phyloP scores from a whole-genome alignment of 495 filamentous ascomycete species.

The Penicillium goetzii region DNA sequence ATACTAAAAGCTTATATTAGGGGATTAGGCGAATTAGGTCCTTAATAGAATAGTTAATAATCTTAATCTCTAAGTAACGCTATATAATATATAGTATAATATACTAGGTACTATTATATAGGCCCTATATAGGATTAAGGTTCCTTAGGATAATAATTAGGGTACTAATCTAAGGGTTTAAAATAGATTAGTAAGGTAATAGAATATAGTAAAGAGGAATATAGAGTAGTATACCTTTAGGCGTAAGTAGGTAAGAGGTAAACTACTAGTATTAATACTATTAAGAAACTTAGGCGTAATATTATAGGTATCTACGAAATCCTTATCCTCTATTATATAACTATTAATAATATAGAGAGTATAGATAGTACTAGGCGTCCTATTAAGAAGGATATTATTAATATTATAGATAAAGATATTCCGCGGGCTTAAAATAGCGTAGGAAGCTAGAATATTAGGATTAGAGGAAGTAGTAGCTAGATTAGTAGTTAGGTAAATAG shows the following conservation, averaged over 20 bases:
- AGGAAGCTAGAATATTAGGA: not conserved
- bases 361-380: not conserved
- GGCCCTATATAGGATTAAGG: not conserved
- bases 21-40: not conserved
- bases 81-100: not conserved
- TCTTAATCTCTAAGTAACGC: not conserved
- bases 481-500: not conserved
- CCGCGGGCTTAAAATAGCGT: not conserved
- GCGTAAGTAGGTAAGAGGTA: not conserved
- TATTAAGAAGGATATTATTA: not conserved
- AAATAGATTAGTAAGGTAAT: too few species aligned
- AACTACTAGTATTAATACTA: not conserved
- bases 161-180: not conserved
- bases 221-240: not conserved
- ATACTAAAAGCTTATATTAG: not conserved
- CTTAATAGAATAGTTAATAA: not conserved
- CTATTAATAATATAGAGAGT: not conserved
- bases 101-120: not conserved
- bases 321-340: conserved; percentile 1
- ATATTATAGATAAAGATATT: not conserved
- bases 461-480: not conserved
- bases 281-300: not conserved
- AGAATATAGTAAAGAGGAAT: not conserved
- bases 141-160: not conserved
- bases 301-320: not conserved